Evolutionary conservation across 2,329 filamentous ascomycete species (phyloP), one percentile per base, ranked within the genome.

Genomic region (Claviceps maximensis): DNA sequence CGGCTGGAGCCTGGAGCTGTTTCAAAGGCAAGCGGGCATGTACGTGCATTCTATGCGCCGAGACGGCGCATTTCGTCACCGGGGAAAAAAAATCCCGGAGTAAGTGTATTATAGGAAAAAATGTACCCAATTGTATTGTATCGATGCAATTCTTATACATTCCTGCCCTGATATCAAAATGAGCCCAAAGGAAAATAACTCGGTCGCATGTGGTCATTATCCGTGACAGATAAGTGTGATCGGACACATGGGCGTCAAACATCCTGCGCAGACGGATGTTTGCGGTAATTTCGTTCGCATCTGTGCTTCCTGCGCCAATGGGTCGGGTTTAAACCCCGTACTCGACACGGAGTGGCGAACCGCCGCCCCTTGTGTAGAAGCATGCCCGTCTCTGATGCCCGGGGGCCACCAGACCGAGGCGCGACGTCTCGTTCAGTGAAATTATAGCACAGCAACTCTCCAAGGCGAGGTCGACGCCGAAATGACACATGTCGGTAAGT

Each of bases 61-160:
- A 44, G 27, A 45, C 36, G 44, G 36, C 17, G 44, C 29, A 40
- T 27, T 48, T 23, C 25, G 21, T 42, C 15, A 3, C 15, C 19
- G 25, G 19, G 23, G 17, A 47, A 19, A 19, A n/a, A 47, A 19
- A 19, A n/a, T 2, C 27, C 29, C 13, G 44, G 27, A 21, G n/a
- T 54, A 21, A 21, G n/a, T 54, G 53, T 54, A 54, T 49, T 15
- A 54, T 51, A 31, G 27, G 29, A 44, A 21, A 38, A 44, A 21
- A 38, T 19, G 17, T 44, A 29, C 15, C 19, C 31, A 8, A 29
- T 44, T 21, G 21, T 48, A 45, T 29, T 8, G 21, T 29, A 19
- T n/a, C 5, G 23, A 27, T 29, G 42, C 42, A 51, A 3, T 9
- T 29, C 17, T 7, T 4, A 17, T 42, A 17, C 23, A 42, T 47